These are phyloP conservation scores for Pleurotus giganteus DNA, from an alignment of 768 basidiomycete genomes.

Conservation along the genomic window DNA sequence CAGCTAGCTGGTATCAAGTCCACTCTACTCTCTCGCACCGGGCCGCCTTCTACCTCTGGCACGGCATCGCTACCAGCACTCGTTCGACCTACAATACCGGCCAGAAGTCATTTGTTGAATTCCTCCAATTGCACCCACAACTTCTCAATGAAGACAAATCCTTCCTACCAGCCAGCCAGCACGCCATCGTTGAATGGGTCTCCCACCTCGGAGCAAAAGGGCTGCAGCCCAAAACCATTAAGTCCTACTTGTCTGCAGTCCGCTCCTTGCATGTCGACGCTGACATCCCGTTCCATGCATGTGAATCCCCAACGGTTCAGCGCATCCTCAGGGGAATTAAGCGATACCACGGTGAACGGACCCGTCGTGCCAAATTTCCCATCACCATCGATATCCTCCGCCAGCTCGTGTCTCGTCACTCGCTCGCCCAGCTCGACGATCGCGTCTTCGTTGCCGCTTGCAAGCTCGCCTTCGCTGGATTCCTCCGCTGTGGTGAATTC, in stretches of 20 bases:
- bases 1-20: slow-evolving; percentile 19
- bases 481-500: too few species aligned
- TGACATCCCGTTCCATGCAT: slow-evolving; percentile 1
- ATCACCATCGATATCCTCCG: not conserved
- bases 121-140: slow-evolving; percentile 17
- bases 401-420: not conserved
- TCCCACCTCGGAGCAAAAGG: slow-evolving; percentile 9
- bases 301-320: slow-evolving; percentile 17
- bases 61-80: slow-evolving; percentile 12
- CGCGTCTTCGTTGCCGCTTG: too few species aligned
- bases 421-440: not conserved
- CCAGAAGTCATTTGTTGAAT: slow-evolving; percentile 26
- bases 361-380: not conserved
- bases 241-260: too few species aligned
- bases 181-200: slow-evolving; percentile 21
- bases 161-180: slow-evolving; percentile 17
- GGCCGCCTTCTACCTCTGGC: slow-evolving; percentile 5
- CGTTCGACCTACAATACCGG: slow-evolving; percentile 6
- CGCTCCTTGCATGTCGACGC: too few species aligned
- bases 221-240: slow-evolving; percentile 16
- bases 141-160: slow-evolving; percentile 10
- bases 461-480: too few species aligned
- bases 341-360: slow-evolving; percentile 15
- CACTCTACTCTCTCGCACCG: not conserved
- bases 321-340: slow-evolving; percentile 17